Base-by-base conservation (phyloP, 2,329 filamentous ascomycete genomes). In the Cladorrhinum sp. region DNA sequence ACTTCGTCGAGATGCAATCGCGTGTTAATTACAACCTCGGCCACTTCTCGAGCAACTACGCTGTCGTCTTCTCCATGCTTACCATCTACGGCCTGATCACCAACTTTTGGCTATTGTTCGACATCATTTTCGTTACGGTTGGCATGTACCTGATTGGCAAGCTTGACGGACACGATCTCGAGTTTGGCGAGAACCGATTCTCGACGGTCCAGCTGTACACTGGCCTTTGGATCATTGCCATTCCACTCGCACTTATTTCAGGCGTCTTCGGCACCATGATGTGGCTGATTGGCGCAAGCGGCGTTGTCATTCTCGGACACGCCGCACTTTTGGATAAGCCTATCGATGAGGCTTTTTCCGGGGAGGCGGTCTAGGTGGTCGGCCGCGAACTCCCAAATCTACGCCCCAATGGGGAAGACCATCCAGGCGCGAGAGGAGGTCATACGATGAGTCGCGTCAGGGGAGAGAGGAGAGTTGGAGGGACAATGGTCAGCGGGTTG, bases 311-410 rank as follows among this genome's bases (percentile, higher is more conserved):
- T 68, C 81, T 98, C 68, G 95, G 95, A 78, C 95, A 99, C 80
- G 95, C 95, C 69, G 85, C 92, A 65, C 86, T 98, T 75, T 88
- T 98, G 89, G 93, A 98, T 76, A 97, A 96, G 85, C 93, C 93
- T 62, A 96, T 98, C 82, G 95, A 98, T 88, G 93, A 96, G 93
- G 93, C 93, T 97, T 99, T 99, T 97, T 97, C 93, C 85, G 95
- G 96, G 93, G 95, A 99, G 93, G 93, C 95, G 93, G 95, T 99
- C 90, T 99, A 98, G 88, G 85, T 96, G 93, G 93, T 98, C 95
- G 93, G 92, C 93, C 93, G 95, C 95, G 90, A 95, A 89, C 93
- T 96, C 93, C 93, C 85, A 83, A 88, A 87, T 80, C 78, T 84
- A 88, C 89, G 92, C 92, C 93, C 91, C 88, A 82, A 86, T 93